Base-by-base conservation (phyloP, 495 filamentous ascomycete species). In the Penicillium psychrofluorescens region DNA sequence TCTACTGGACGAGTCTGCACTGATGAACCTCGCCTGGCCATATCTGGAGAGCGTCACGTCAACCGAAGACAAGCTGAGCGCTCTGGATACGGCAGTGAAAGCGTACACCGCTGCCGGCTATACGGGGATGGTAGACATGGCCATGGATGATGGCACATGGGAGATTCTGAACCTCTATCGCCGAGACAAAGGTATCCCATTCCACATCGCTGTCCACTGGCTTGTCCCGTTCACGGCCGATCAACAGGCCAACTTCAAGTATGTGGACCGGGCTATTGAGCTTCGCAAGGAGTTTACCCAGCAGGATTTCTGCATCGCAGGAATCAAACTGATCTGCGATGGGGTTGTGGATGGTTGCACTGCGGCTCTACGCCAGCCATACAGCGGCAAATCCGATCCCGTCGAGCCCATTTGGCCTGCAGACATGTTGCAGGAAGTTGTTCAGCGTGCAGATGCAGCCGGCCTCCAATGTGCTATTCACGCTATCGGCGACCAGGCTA, bases 261-360 rank as follows among this genome's bases (percentile, higher is more conserved):
- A 46, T 39, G 74, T 85, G 0, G 77, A 83, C 29, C 68, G 75
- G 9, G 81, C 81, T 0, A 76, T 78, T 35, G 77, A 76, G 46
- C 56, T 84, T 3, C 64, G 68, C 12, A 38, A 46, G 8, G 39
- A 71, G 40, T 78, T 67, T 50, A 77, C 75, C 40, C 57, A 61
- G 3, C 78, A 75, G 0, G 70, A 77, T 35, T 78, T 80, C 39
- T 64, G 76, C 28, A 61, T 85, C 11, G 71, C 76, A 1, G 81
- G 81, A n/a, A 75, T 84, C 51, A 85, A 85, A 48, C 62, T 85
- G 14, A 84, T 85, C 35, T 80, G 79, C 44, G 81, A 85, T 43
- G 81, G 81, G 1, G 77, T 84, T 8, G 67, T 85, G 36, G 81
- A 85, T 45, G 79, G 75, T 0, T 85, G 80, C 56, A 85, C 81